phyloP scores from a whole-genome alignment of 441 rosid genomes.

The Brassica hybrid region DNA sequence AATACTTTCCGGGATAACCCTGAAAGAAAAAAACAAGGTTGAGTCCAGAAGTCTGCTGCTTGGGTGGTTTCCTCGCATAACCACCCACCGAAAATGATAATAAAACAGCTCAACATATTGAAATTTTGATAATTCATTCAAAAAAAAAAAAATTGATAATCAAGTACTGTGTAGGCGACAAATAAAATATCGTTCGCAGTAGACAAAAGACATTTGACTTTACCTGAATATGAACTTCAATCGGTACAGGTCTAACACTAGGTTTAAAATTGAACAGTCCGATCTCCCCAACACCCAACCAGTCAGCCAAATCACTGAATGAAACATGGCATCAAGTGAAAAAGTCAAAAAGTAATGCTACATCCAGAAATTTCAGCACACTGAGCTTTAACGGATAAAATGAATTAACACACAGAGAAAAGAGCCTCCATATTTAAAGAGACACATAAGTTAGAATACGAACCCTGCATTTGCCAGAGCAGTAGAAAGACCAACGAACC shows the following conservation, averaged over 20 bases:
- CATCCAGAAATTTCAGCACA: slow-evolving; percentile 14
- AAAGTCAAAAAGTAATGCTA: background rate
- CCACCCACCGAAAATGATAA: slow-evolving; percentile 20
- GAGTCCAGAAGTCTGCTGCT: slow-evolving; percentile 26
- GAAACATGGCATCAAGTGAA: slow-evolving; percentile 28
- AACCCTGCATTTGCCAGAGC: slow-evolving; percentile 99
- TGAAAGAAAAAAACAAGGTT: slow-evolving; percentile 44
- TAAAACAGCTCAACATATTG: slow-evolving; percentile 3
- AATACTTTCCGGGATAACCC: slow-evolving; percentile 99
- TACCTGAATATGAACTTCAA: slow-evolving; percentile 99
- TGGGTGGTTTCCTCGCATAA: slow-evolving; percentile 20
- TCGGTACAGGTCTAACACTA: slow-evolving; percentile 99
- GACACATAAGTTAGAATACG: slow-evolving; percentile 38
- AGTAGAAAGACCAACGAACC: slow-evolving; percentile 98
- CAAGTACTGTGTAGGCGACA: slow-evolving; percentile 6
- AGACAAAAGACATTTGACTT: slow-evolving; percentile 44
- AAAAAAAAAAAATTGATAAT: background rate
- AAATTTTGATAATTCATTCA: background rate
- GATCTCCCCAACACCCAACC: slow-evolving; percentile 96
- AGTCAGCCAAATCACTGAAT: slow-evolving; percentile 94
- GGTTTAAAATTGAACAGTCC: slow-evolving; percentile 99
- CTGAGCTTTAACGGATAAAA: slow-evolving; percentile 8
- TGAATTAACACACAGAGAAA: slow-evolving; percentile 19
- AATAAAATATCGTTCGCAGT: background rate
- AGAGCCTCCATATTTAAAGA: slow-evolving; percentile 24